Evolutionary conservation across 2,329 filamentous ascomycete genomes (phyloP).

Genomic region (Fusarium incarnatum): DNA sequence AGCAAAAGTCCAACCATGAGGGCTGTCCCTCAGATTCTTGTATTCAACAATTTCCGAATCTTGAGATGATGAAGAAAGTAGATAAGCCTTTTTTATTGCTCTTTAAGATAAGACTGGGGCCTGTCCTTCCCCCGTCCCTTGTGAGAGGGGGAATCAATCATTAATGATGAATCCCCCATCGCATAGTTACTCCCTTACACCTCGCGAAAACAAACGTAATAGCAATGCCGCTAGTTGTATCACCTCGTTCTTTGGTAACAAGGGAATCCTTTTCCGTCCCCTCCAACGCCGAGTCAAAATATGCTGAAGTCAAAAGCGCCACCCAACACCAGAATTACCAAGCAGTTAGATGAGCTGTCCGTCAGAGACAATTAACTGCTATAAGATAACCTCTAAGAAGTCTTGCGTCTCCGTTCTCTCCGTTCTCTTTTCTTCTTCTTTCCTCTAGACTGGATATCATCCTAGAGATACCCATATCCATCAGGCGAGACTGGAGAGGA

Average conservation of each 20-base stretch:
- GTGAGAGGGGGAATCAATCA: background rate
- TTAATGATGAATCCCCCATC: background rate
- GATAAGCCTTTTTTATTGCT: background rate
- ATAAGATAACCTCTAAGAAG: conserved; percentile 18
- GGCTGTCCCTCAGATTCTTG: background rate
- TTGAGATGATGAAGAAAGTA: background rate
- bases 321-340: conserved; percentile 39
- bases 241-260: conserved; percentile 34
- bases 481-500: conserved; percentile 39
- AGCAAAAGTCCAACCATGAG: background rate
- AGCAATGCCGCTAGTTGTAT: conserved; percentile 29
- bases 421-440: conserved; percentile 22
- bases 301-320: conserved; percentile 39
- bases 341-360: conserved; percentile 1
- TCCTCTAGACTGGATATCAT: conserved; percentile 23
- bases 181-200: conserved; percentile 31
- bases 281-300: conserved; percentile 44
- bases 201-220: conserved; percentile 40
- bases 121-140: background rate
- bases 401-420: conserved; percentile 32
- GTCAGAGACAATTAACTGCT: conserved; percentile 3
- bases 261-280: conserved; percentile 49
- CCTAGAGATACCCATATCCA: conserved; percentile 41
- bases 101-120: background rate
- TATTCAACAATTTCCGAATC: background rate